Evolutionary conservation across 2,329 filamentous ascomycete genomes (phyloP), one percentile per base, ranked within the genome.

Genomic region (Pestalotiopsis fici): DNA sequence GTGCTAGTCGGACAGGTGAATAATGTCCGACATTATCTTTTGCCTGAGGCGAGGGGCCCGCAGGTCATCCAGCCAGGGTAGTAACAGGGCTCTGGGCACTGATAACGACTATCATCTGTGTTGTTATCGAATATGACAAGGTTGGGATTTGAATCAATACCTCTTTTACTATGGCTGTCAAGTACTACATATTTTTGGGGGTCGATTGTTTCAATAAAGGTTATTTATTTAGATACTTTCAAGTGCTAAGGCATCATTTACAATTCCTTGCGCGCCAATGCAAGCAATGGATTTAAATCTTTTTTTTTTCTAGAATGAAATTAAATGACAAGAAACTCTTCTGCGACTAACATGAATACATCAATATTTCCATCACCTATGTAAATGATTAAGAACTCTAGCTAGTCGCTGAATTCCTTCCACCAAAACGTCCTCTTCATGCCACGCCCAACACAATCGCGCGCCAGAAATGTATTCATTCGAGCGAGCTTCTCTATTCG

Each of bases 361-460:
- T n/a, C n/a, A n/a, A n/a, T n/a, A n/a, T n/a, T n/a, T n/a, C n/a
- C n/a, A 18, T 59, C 15, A 59, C 15, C n/a, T 59, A 11, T 7
- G 7, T 12, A 59, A 59, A 11, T 59, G 28, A 59, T 25, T 9
- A 18, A 59, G 28, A 27, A 35, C 55, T 59, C 65, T 31, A 25
- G 66, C 61, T 13, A 91, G 78, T 68, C 88, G 82, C 71, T 81
- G 75, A 35, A 90, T 82, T 1, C 88, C 89, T 71, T 90, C 86
- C 2, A 74, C 80, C 50, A 91, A 78, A 55, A 80, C 77, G 12
- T 81, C 78, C 69, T 86, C 84, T 28, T 86, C 82, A 73, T 88
- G 87, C 84, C 86, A 89, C 15, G 85, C 82, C 77, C 86, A 88
- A 71, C 85, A 89, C 6, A 89, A 74, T 43, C 86, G 81, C 43